Percentiles rank a stretch among this genome's conserved stretches.
These are phyloP conservation scores for Macroventuria anomochaeta DNA, from an alignment of 2,329 filamentous ascomycete genomes.

Conservation along the genomic window DNA sequence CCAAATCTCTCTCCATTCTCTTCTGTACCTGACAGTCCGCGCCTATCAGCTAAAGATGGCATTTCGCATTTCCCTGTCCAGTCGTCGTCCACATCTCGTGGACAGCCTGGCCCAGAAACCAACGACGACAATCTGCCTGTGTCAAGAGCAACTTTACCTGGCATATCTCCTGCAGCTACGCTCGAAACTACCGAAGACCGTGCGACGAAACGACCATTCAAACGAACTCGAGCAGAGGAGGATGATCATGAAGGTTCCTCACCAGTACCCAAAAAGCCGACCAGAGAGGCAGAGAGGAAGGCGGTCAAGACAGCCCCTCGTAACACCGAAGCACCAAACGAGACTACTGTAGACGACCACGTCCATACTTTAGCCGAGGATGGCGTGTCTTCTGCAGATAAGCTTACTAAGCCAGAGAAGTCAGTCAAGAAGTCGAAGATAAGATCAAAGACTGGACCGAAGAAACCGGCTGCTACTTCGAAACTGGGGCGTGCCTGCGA, in stretches of 20 bases:
- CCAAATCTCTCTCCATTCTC: not conserved
- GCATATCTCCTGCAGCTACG: not conserved
- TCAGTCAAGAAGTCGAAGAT: not conserved
- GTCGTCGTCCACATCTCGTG: not conserved
- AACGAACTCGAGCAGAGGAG: slow-evolving; percentile 18
- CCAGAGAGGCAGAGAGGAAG: not conserved
- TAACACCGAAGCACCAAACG: not conserved
- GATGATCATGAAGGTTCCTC: not conserved
- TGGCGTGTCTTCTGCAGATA: not conserved
- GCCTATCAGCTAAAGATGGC: not conserved
- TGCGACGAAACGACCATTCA: not conserved
- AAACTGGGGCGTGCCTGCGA: not conserved
- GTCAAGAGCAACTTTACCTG: not conserved
- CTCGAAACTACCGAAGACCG: not conserved
- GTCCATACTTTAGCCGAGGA: not conserved
- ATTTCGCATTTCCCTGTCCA: not conserved
- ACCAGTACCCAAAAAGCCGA: slow-evolving; percentile 15
- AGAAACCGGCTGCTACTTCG: not conserved
- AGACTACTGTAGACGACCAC: not conserved
- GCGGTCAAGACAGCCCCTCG: not conserved
- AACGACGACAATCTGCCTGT: no score
- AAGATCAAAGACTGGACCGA: not conserved
- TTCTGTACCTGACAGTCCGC: not conserved
- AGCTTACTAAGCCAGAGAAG: not conserved
- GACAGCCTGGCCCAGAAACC: not conserved